A percentile compares a stretch with the other conserved stretches of the same genome.
These are phyloP conservation scores for Alternaria viburni DNA, from an alignment of 2,329 filamentous ascomycete species.

Conservation along the genomic window DNA sequence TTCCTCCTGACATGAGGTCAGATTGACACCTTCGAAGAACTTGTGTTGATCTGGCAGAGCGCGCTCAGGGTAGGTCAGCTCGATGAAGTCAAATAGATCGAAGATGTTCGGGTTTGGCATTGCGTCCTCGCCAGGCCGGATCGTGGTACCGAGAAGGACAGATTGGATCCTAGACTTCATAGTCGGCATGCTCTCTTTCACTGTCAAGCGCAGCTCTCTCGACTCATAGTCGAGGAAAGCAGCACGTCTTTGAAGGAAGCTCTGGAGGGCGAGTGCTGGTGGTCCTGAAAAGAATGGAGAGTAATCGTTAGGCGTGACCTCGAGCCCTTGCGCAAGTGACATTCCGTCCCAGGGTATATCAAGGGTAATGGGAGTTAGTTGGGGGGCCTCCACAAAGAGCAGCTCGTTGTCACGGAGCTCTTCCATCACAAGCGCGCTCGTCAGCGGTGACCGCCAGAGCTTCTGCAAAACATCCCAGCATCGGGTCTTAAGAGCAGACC, in stretches of 20 bases:
- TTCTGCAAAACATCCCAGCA: slow-evolving; percentile 71
- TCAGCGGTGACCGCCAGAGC: slow-evolving; percentile 83
- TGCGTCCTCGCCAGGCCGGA: slow-evolving; percentile 69
- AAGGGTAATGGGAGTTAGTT: slow-evolving; percentile 72
- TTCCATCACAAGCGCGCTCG: slow-evolving; percentile 73
- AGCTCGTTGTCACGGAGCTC: slow-evolving; percentile 83
- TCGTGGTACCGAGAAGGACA: slow-evolving; percentile 77
- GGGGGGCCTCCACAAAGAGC: slow-evolving; percentile 76
- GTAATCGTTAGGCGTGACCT: slow-evolving; percentile 23
- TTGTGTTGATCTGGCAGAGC: slow-evolving; percentile 60
- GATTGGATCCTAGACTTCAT: slow-evolving; percentile 57
- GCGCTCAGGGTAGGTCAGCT: slow-evolving; percentile 61
- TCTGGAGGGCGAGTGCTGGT: slow-evolving; percentile 72
- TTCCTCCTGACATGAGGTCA: slow-evolving; percentile 67
- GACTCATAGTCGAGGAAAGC: slow-evolving; percentile 84
- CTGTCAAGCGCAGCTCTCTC: slow-evolving; percentile 80
- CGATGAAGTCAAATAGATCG: slow-evolving; percentile 91
- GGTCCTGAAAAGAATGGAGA: slow-evolving; percentile 72
- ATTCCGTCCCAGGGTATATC: slow-evolving; percentile 77
- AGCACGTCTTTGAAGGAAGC: slow-evolving; percentile 79
- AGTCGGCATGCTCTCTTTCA: slow-evolving; percentile 69
- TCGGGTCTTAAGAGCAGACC: slow-evolving; percentile 51
- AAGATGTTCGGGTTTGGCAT: slow-evolving; percentile 79
- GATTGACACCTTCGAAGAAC: slow-evolving; percentile 70
- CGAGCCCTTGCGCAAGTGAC: slow-evolving; percentile 56